These are phyloP conservation scores for Lachancea meyersii DNA, from an alignment of 805 yeast species.

Conservation along the genomic window DNA sequence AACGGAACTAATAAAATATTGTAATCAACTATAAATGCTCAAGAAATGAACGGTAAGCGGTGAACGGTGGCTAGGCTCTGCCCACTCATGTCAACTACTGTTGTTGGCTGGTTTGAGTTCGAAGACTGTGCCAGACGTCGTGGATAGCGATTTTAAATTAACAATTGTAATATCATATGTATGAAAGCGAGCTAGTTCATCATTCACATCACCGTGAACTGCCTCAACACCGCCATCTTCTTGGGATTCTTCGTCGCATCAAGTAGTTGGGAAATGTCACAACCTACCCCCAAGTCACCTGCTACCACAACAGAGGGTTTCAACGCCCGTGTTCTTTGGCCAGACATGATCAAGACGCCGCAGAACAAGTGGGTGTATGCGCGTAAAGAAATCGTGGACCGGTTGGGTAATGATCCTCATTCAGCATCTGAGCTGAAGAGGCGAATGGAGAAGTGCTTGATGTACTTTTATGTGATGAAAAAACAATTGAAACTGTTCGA, in stretches of 20 bases:
- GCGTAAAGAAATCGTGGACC: conserved; percentile 28
- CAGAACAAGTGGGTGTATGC: conserved; percentile 28
- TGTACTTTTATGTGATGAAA: conserved; percentile 33
- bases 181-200: too few relatives aligned
- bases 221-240: too few relatives aligned
- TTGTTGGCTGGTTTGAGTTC: too few relatives aligned
- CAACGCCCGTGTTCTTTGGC: conserved; percentile 32
- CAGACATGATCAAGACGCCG: conserved; percentile 31
- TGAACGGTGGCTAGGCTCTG: too few relatives aligned
- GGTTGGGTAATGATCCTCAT: conserved; percentile 21
- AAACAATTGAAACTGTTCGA: conserved; percentile 31
- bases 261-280: neutral
- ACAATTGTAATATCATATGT: too few relatives aligned
- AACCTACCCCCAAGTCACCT: conserved; percentile 1
- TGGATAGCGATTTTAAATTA: too few relatives aligned
- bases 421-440: conserved; percentile 23
- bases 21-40: too few relatives aligned
- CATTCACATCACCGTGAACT: too few relatives aligned
- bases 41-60: too few relatives aligned
- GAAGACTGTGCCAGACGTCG: too few relatives aligned
- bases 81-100: too few relatives aligned
- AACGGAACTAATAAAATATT: neutral
- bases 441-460: conserved; percentile 31
- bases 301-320: conserved; percentile 12
- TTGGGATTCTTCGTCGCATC: neutral